Percentiles rank a stretch among this genome's conserved stretches.
Conservation (phyloP, 257 asterid genomes). For the Solanum neorickii region DNA sequence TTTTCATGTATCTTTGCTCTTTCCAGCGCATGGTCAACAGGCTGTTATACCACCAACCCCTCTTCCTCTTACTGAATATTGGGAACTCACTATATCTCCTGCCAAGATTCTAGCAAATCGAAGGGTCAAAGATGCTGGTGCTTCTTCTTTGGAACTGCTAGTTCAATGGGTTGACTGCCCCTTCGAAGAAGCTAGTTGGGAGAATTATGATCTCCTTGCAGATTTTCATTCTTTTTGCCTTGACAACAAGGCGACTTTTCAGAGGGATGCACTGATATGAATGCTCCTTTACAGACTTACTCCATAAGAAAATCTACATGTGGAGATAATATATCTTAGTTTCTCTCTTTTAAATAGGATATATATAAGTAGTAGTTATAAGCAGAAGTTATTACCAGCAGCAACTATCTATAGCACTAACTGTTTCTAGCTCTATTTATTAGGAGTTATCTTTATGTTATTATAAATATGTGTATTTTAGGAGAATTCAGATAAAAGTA, state of each 20-base stretch:
- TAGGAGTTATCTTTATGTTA: neutral
- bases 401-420: neutral
- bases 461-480: neutral
- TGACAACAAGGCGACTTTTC: neutral
- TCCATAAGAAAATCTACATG: neutral
- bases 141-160: neutral
- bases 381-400: neutral
- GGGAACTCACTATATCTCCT: neutral
- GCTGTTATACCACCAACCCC: neutral
- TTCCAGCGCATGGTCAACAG: neutral
- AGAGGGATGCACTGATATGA: neutral
- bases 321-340: neutral
- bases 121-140: neutral
- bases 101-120: neutral
- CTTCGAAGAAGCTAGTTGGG: neutral
- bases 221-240: neutral
- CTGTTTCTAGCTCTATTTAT: neutral
- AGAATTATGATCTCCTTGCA: neutral
- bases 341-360: neutral
- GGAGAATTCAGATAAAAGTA: neutral
- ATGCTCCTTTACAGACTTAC: neutral
- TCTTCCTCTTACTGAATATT: neutral
- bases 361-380: too few relatives aligned
- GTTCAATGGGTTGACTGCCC: neutral
- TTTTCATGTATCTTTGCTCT: neutral